Conservation (phyloP, 495 filamentous ascomycete genomes). For the Lepraria neglecta region DNA sequence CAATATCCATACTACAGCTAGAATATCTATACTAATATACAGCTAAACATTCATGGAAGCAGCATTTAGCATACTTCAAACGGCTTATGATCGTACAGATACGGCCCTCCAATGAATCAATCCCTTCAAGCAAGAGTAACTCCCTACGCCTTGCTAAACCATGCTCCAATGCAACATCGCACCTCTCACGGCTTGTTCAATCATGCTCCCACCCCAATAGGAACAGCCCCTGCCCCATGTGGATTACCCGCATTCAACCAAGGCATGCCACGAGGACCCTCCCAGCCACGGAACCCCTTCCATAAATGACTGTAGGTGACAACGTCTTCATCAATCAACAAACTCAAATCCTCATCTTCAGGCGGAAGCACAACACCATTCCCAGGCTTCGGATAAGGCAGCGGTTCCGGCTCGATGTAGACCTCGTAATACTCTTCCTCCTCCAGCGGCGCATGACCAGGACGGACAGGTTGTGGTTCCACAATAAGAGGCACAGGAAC, state of each 20-base stretch:
- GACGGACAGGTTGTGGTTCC: slow-evolving; percentile 13
- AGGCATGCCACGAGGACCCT: slow-evolving; percentile 18
- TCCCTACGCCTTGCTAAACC: too few species aligned
- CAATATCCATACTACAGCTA: too few species aligned
- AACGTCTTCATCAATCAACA: slow-evolving; percentile 41
- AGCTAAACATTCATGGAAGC: too few species aligned
- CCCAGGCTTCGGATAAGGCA: slow-evolving; percentile 62
- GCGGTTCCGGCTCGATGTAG: slow-evolving; percentile 39
- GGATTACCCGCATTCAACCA: not conserved
- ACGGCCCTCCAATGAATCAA: too few species aligned
- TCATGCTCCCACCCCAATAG: slow-evolving; percentile 7
- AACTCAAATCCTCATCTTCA: slow-evolving; percentile 40
- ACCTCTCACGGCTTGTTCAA: not conserved
- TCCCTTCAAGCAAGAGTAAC: too few species aligned
- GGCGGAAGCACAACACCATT: slow-evolving; percentile 41
- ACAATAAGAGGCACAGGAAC: slow-evolving; percentile 20
- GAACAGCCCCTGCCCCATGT: not conserved
- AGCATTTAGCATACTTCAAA: too few species aligned
- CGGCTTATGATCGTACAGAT: too few species aligned
- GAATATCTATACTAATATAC: too few species aligned
- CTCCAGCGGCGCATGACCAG: slow-evolving; percentile 20
- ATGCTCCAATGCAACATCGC: not conserved
- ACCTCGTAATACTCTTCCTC: slow-evolving; percentile 31
- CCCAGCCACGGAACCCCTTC: slow-evolving; percentile 21
- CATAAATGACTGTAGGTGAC: slow-evolving; percentile 42